These are phyloP conservation scores for Lagerstroemia speciosa DNA, from an alignment of 345 rosid species.

Conservation along the genomic window DNA sequence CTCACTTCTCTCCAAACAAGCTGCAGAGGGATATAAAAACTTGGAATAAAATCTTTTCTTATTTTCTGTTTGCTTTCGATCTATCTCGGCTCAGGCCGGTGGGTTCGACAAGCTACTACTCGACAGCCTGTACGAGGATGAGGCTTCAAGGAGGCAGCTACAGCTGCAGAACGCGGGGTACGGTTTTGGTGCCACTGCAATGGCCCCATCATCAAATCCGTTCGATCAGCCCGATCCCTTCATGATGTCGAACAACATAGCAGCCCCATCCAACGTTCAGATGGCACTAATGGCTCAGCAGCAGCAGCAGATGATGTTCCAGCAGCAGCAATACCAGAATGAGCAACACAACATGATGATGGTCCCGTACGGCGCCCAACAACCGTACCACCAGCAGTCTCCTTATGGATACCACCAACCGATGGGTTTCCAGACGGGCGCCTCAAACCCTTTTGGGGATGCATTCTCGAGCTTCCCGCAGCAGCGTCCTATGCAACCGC, in stretches of 20 bases:
- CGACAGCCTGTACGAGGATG: slow-evolving; percentile 89
- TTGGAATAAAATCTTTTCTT: too few species aligned
- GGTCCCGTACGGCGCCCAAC: slow-evolving; percentile 21
- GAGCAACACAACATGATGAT: slow-evolving; percentile 13
- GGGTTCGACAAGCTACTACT: slow-evolving; percentile 81
- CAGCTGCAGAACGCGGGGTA: slow-evolving; percentile 74
- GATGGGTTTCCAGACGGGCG: slow-evolving; percentile 4
- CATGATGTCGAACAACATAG: slow-evolving; percentile 49
- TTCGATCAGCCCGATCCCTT: slow-evolving; percentile 73
- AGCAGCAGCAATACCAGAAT: slow-evolving; percentile 31
- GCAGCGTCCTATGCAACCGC: background rate
- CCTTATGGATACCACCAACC: background rate
- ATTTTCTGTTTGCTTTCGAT: background rate
- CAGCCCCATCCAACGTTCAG: slow-evolving; percentile 78
- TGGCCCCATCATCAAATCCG: slow-evolving; percentile 28
- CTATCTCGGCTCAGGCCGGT: slow-evolving; percentile 43
- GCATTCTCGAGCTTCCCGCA: slow-evolving; percentile 33
- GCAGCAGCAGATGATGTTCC: slow-evolving; percentile 44
- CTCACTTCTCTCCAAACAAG: too few species aligned
- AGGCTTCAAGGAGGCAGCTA: slow-evolving; percentile 62
- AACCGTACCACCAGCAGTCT: slow-evolving; percentile 16
- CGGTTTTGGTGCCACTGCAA: slow-evolving; percentile 29
- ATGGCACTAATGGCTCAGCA: slow-evolving; percentile 65
- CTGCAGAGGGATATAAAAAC: too few species aligned
- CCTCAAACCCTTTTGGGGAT: slow-evolving; percentile 80